Percentiles rank a stretch among this genome's conserved stretches.
Evolutionary conservation across 441 rosid species (phyloP).

Genomic region (Arabidopsis hybrid): DNA sequence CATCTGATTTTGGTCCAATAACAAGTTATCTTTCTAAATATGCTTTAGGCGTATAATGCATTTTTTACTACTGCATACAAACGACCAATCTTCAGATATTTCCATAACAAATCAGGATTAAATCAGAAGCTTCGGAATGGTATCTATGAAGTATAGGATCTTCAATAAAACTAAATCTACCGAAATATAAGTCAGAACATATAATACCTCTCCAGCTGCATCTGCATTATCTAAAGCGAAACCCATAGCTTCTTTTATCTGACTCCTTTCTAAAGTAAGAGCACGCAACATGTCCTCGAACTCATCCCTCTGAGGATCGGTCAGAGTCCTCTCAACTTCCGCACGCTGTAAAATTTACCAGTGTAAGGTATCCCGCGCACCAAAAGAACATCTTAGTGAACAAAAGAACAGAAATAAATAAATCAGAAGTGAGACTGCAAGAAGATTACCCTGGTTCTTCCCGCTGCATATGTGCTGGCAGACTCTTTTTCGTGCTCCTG

Average conservation of each 20-base stretch:
- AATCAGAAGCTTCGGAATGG: constrained; percentile 19
- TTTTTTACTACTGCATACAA: constrained; percentile 20
- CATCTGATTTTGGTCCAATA: constrained; percentile 12
- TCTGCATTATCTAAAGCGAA: constrained; percentile 94
- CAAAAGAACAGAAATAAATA: background rate
- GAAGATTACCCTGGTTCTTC: constrained; percentile 89
- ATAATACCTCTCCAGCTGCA: constrained; percentile 97
- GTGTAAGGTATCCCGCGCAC: constrained; percentile 20
- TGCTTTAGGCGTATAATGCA: background rate
- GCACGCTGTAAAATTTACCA: constrained; percentile 67
- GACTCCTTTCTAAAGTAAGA: constrained; percentile 85
- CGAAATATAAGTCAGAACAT: constrained; percentile 17
- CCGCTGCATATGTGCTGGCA: constrained; percentile 87
- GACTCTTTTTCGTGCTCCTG: constrained; percentile 91
- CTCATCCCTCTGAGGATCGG: constrained; percentile 62
- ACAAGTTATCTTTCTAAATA: background rate
- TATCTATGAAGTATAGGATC: constrained; percentile 14
- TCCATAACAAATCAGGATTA: background rate
- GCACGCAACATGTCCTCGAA: constrained; percentile 46
- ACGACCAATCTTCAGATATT: background rate
- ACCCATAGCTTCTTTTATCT: constrained; percentile 56
- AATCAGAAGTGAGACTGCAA: constrained; percentile 31
- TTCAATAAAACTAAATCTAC: constrained; percentile 12
- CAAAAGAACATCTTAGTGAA: constrained; percentile 21
- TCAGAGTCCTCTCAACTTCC: constrained; percentile 84